phyloP scores from a whole-genome alignment of 2,329 filamentous ascomycete genomes.

The Parasarocladium wereldwijsianum region DNA sequence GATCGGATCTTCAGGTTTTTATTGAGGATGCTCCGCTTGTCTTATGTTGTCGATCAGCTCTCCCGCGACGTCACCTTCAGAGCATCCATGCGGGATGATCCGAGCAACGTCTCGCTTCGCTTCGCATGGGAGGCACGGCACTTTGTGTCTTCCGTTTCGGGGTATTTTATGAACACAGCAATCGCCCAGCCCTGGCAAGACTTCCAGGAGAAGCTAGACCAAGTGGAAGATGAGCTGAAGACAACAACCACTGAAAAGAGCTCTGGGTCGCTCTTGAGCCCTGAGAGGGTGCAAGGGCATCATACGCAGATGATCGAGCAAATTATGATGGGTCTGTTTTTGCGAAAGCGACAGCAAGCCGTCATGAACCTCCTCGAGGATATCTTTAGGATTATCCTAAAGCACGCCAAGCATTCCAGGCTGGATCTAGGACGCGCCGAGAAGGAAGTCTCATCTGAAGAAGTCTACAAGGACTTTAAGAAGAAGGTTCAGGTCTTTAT shows the following conservation, averaged over 20 bases:
- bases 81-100: conserved; percentile 18
- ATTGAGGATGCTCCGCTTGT: conserved; percentile 62
- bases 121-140: conserved; percentile 69
- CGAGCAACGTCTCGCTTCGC: conserved; percentile 28
- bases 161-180: conserved; percentile 69
- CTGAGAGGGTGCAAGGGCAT: conserved; percentile 50
- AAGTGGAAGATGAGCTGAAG: conserved; percentile 8
- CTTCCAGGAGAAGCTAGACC: conserved; percentile 51
- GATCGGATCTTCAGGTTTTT: conserved; percentile 73
- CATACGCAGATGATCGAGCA: conserved; percentile 63
- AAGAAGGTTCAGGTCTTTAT: conserved; percentile 65
- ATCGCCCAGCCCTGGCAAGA: conserved; percentile 58
- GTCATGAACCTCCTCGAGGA: conserved; percentile 61
- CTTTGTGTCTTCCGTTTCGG: conserved; percentile 57
- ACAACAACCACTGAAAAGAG: conserved; percentile 6
- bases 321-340: conserved; percentile 58
- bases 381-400: conserved; percentile 58
- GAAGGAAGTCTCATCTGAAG: conserved; percentile 7
- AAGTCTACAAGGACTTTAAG: conserved; percentile 50
- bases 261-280: conserved; percentile 30
- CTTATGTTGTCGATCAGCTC: conserved; percentile 57
- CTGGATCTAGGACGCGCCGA: conserved; percentile 15
- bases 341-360: conserved; percentile 61
- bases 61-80: conserved; percentile 38
- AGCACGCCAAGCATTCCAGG: conserved; percentile 44